Base-by-base conservation (phyloP, 768 basidiomycete species). In the Xerocomus potaroensis region DNA sequence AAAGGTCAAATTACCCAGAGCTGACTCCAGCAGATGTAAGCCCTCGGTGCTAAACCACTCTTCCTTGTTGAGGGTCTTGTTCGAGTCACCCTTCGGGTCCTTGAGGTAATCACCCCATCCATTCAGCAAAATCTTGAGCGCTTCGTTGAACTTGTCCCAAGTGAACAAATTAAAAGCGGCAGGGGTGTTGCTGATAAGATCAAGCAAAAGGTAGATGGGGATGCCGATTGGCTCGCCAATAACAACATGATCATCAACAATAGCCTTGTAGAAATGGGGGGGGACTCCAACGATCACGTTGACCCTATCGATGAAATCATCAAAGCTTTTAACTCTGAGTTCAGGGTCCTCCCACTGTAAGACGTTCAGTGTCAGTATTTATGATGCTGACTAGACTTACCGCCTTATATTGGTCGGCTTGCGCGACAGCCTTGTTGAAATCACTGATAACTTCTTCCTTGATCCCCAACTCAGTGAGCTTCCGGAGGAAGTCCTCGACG, bases 181-280 rank as follows among this genome's bases (percentile, higher is more conserved):
- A 14, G 38, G 14, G 5, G 45, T 46, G 24, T 46, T 46, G 38
- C 37, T 33, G 31, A 46, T 16, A 5, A 40, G 2, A 26, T 33
- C 38, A 26, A 46, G 37, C 12, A 40, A 7, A 19, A 40, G 38
- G 1, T 46, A 33, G 1, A 46, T 5, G 12, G 45, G 45, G 2
- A 33, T 23, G 9, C 30, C 44, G 11, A 45, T 15, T 7, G 42
- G 42, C 42, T 43, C 23, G 23, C 42, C 42, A 19, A 43, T 34
- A 11, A 19, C 6, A 18, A 23, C 32, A n/a, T n/a, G n/a, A 26
- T 40, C 43, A 19, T 43, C 43, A 0, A 8, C 31, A 18, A 31
- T 8, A 3, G 38, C 43, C 16, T 33, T 46, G 33, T 45, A 45
- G 38, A 16, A 49, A 4, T n/a, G 14, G 22, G 54, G 53, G 6